These are phyloP conservation scores for Pezicula neosporulosa DNA, from an alignment of 2,329 filamentous ascomycete genomes.

Conservation along the genomic window DNA sequence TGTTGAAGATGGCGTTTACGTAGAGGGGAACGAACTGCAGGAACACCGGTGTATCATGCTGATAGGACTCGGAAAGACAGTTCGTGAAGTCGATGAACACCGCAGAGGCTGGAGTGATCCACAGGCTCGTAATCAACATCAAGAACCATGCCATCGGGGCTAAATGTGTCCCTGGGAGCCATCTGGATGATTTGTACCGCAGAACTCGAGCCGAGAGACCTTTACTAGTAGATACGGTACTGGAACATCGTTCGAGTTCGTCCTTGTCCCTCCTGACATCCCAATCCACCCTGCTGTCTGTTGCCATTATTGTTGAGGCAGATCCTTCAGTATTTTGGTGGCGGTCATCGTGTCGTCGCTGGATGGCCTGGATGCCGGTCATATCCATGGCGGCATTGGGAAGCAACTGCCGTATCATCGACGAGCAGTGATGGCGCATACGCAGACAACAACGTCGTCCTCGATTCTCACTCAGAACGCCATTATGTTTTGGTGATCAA, in stretches of 20 bases:
- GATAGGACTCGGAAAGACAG: slow-evolving; percentile 65
- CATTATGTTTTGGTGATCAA: slow-evolving; percentile 14
- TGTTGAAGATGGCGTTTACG: slow-evolving; percentile 72
- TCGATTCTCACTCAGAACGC: slow-evolving; percentile 14
- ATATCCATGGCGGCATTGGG: slow-evolving; percentile 25
- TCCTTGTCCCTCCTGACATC: neutral
- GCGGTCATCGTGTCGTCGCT: slow-evolving; percentile 14
- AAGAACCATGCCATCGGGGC: slow-evolving; percentile 15
- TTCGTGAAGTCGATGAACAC: slow-evolving; percentile 79
- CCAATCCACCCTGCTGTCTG: slow-evolving; percentile 13
- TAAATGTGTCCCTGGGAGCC: slow-evolving; percentile 6
- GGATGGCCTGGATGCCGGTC: slow-evolving; percentile 16
- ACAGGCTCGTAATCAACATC: slow-evolving; percentile 19
- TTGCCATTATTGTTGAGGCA: slow-evolving; percentile 18
- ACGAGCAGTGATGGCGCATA: slow-evolving; percentile 13
- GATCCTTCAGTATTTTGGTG: slow-evolving; percentile 2
- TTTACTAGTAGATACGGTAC: neutral
- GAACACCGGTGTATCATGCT: slow-evolving; percentile 50
- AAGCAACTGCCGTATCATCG: slow-evolving; percentile 18
- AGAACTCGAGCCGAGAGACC: neutral
- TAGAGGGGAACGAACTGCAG: slow-evolving; percentile 79
- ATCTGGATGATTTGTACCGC: slow-evolving; percentile 1
- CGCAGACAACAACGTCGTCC: slow-evolving; percentile 13
- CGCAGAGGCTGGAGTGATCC: slow-evolving; percentile 45
- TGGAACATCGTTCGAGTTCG: neutral